These are phyloP conservation scores for Phaeodactylum tricornutum DNA, from an alignment of 108 stramenopile genomes.

Conservation along the genomic window DNA sequence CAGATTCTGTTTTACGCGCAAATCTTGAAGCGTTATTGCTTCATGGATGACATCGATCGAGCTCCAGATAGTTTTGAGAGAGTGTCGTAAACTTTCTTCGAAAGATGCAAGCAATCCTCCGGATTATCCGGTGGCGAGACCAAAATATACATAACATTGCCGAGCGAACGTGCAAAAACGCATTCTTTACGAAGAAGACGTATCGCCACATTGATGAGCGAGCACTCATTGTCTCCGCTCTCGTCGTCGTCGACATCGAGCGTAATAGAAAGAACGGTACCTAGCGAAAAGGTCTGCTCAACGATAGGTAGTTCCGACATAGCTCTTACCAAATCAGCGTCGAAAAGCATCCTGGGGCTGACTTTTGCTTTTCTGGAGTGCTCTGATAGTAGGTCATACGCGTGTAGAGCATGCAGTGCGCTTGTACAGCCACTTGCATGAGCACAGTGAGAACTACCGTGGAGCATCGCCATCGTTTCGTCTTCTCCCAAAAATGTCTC, in stretches of 20 bases:
- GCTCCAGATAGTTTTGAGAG: too few species aligned
- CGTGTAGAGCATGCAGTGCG: slow-evolving; percentile 14
- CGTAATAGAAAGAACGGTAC: slow-evolving; percentile 15
- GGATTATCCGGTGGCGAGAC: slow-evolving; percentile 11
- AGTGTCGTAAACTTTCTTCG: too few species aligned
- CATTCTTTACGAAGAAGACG: background rate
- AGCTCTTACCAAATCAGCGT: slow-evolving; percentile 6
- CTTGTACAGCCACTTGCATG: slow-evolving; percentile 17
- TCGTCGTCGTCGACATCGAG: slow-evolving; percentile 6
- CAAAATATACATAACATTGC: slow-evolving; percentile 21
- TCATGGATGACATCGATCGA: too few species aligned
- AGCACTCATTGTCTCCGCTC: slow-evolving; percentile 5
- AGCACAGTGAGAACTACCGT: slow-evolving; percentile 15
- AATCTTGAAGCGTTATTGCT: too few species aligned
- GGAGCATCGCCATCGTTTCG: slow-evolving; percentile 11
- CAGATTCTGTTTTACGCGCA: too few species aligned
- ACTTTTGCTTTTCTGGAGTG: background rate
- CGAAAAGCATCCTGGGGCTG: slow-evolving; percentile 3
- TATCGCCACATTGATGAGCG: slow-evolving; percentile 1
- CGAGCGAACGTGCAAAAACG: slow-evolving; percentile 13
- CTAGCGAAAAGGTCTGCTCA: slow-evolving; percentile 8
- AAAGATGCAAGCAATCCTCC: slow-evolving; percentile 7
- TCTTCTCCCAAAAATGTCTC: slow-evolving; percentile 14
- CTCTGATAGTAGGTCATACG: slow-evolving; percentile 7
- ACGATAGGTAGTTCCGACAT: slow-evolving; percentile 14